These are phyloP conservation scores for Cardamine occulta DNA, from an alignment of 345 rosid species.

Conservation along the genomic window DNA sequence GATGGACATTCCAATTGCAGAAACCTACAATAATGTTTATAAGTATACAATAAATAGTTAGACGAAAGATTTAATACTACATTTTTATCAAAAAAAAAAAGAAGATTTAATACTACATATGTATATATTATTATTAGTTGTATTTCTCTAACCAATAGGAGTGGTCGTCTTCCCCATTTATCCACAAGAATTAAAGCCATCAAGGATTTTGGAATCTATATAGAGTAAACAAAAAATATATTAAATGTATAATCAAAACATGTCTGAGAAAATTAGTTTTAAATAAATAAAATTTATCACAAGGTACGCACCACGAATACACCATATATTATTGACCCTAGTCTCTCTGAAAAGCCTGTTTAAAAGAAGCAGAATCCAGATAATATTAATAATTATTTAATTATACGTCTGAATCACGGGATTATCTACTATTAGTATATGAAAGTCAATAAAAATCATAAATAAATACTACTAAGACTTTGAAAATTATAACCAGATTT, in stretches of 20 bases:
- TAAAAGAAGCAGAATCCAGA: not conserved
- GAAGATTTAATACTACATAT: not conserved
- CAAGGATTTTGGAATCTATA: constrained; percentile 47
- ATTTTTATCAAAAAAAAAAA: too few species aligned
- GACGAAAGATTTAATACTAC: not conserved
- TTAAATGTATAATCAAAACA: not conserved
- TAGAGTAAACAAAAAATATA: not conserved
- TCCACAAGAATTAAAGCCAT: constrained; percentile 51
- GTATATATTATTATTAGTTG: not conserved
- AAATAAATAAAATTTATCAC: not conserved
- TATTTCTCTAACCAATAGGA: constrained; percentile 49
- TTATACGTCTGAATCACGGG: not conserved
- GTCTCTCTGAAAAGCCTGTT: constrained; percentile 42
- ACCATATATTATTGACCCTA: constrained; percentile 51
- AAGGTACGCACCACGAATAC: constrained; percentile 47
- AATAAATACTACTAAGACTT: not conserved
- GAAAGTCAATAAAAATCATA: not conserved
- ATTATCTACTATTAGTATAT: not conserved
- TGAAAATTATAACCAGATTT: constrained; percentile 46
- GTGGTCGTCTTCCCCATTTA: constrained; percentile 58
- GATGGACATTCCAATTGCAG: constrained; percentile 54
- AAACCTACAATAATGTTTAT: constrained; percentile 44
- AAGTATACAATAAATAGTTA: not conserved
- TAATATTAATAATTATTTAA: not conserved
- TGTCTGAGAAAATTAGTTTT: not conserved